phyloP scores from a whole-genome alignment of 306 rosid species.

The Calophaca sinica region DNA sequence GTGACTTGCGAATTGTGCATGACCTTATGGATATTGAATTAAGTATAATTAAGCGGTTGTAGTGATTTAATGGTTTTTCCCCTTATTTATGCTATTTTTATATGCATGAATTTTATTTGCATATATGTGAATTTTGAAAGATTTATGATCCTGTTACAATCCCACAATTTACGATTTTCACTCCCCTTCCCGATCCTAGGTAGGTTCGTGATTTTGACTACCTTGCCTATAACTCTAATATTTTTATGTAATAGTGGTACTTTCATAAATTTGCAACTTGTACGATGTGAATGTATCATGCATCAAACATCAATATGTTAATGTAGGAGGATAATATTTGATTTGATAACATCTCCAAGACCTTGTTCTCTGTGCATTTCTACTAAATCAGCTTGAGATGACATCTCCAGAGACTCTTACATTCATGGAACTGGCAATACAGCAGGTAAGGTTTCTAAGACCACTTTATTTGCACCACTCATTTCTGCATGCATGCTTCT shows the following conservation, averaged over 20 bases:
- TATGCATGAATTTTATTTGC: too few relatives aligned
- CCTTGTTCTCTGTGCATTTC: slow-evolving; percentile 1
- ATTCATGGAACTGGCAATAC: slow-evolving; percentile 81
- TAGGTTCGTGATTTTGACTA: not conserved
- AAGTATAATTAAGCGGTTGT: too few relatives aligned
- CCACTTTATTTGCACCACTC: not conserved
- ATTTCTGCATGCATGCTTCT: slow-evolving; percentile 3
- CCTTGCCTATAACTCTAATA: not conserved
- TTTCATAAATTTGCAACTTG: not conserved
- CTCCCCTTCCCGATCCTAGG: not conserved
- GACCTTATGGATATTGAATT: too few relatives aligned
- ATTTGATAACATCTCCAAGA: not conserved
- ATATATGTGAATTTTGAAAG: not conserved
- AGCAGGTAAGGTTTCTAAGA: slow-evolving; percentile 56
- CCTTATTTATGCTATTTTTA: not conserved
- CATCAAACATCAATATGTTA: not conserved
- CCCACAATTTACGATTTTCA: not conserved
- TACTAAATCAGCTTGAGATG: slow-evolving; percentile 22
- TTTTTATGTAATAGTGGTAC: not conserved
- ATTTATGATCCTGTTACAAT: not conserved
- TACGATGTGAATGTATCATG: not conserved
- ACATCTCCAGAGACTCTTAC: slow-evolving; percentile 24
- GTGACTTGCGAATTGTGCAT: too few relatives aligned
- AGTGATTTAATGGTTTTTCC: not conserved
- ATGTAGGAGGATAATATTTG: not conserved